Conservation (phyloP, 805 yeast species). For the Tetrapisispora fleetii region DNA sequence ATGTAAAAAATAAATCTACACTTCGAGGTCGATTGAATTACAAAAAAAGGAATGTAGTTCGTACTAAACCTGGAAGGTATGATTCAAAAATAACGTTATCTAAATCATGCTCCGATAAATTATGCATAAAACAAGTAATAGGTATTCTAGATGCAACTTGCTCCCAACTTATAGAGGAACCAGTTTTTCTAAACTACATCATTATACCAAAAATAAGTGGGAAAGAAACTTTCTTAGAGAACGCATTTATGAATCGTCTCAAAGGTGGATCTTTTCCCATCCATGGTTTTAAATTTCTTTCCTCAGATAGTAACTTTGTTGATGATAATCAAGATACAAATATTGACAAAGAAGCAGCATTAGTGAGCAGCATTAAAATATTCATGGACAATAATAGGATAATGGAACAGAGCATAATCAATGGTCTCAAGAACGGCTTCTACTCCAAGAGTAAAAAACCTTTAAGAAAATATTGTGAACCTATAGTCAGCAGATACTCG, state of each 20-base stretch:
- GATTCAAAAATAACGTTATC: conserved; percentile 67
- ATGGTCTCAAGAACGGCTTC: conserved; percentile 55
- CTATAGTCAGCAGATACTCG: conserved; percentile 17
- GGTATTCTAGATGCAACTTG: conserved; percentile 44
- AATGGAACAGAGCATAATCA: conserved; percentile 33
- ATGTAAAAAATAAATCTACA: conserved; percentile 18
- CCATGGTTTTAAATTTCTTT: conserved; percentile 7
- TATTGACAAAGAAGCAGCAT: conserved; percentile 13
- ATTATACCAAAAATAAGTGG: conserved; percentile 33
- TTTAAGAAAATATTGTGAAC: conserved; percentile 34
- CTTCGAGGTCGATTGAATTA: conserved; percentile 60
- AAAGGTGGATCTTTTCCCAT: neutral
- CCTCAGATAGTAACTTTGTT: conserved; percentile 8
- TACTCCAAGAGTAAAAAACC: conserved; percentile 34
- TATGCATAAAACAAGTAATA: conserved; percentile 50
- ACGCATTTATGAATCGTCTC: conserved; percentile 9
- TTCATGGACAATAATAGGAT: conserved; percentile 1
- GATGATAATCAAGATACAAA: conserved; percentile 10
- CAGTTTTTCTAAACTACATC: conserved; percentile 35
- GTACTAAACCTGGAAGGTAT: conserved; percentile 88
- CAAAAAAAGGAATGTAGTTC: conserved; percentile 47
- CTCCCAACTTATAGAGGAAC: conserved; percentile 27
- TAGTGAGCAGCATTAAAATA: conserved; percentile 14
- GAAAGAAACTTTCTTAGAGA: conserved; percentile 2
- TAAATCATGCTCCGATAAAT: conserved; percentile 85